Evolutionary conservation across 495 filamentous ascomycete species (phyloP).

Genomic region (Elasticomyces elasticus): DNA sequence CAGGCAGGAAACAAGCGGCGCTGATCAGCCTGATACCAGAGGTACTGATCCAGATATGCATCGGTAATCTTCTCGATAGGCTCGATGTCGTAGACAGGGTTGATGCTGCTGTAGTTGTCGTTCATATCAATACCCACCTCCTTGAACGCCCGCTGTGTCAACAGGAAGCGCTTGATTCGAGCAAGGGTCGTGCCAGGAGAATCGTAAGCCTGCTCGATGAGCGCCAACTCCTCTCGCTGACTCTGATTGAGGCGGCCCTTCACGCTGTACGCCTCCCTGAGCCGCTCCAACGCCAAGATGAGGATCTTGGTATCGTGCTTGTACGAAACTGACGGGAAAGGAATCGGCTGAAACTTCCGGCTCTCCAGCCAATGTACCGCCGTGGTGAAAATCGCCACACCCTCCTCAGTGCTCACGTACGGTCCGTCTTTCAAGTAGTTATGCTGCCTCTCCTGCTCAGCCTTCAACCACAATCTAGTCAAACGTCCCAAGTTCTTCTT

Average conservation of each 20-base stretch:
- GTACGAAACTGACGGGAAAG: slow-evolving; percentile 97
- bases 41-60: slow-evolving; percentile 95
- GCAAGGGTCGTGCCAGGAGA: slow-evolving; percentile 93
- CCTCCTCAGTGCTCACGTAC: slow-evolving; percentile 96
- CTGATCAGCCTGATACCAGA: slow-evolving; percentile 99
- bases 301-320: slow-evolving; percentile 99
- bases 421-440: slow-evolving; percentile 99
- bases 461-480: slow-evolving; percentile 93
- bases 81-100: slow-evolving; percentile 97
- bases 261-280: slow-evolving; percentile 94
- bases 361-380: slow-evolving; percentile 99
- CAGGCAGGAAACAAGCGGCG: slow-evolving; percentile 95
- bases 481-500: slow-evolving; percentile 98
- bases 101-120: slow-evolving; percentile 98
- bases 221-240: slow-evolving; percentile 90
- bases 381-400: slow-evolving; percentile 96
- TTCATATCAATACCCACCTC: slow-evolving; percentile 99
- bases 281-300: slow-evolving; percentile 86
- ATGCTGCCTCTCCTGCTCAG: slow-evolving; percentile 96
- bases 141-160: slow-evolving; percentile 97
- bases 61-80: slow-evolving; percentile 99
- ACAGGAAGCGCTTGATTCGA: slow-evolving; percentile 92
- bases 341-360: slow-evolving; percentile 95
- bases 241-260: slow-evolving; percentile 96
- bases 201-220: slow-evolving; percentile 98